phyloP scores from a whole-genome alignment of 1,139 yeast species.

The Lodderomyces beijingensis region DNA sequence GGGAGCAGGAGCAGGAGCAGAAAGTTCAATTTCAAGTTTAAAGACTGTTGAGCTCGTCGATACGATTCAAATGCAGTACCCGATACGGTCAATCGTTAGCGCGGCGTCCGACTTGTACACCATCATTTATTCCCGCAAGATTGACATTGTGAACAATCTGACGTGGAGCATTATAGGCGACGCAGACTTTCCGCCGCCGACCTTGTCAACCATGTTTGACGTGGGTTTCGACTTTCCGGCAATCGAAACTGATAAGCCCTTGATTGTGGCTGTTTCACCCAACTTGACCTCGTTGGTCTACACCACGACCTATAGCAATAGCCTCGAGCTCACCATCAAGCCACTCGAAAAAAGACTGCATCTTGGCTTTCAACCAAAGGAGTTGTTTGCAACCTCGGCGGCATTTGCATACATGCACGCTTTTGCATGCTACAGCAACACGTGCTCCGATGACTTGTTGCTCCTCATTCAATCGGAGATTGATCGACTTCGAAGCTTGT shows the following conservation, averaged over 20 bases:
- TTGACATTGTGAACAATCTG: constrained; percentile 40
- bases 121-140: constrained; percentile 24
- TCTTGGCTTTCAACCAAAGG: constrained; percentile 21
- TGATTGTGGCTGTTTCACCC: constrained; percentile 51
- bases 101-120: constrained; percentile 23
- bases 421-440: constrained; percentile 59
- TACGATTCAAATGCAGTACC: constrained; percentile 19
- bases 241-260: constrained; percentile 21
- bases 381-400: constrained; percentile 44
- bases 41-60: constrained; percentile 21
- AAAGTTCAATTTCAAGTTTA: constrained; percentile 11
- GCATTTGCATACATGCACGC: constrained; percentile 67
- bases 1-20: constrained; percentile 11
- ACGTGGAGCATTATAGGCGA: constrained; percentile 22
- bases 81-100: constrained; percentile 18
- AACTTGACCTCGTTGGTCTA: constrained; percentile 49
- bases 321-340: constrained; percentile 20
- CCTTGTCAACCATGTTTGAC: constrained; percentile 48
- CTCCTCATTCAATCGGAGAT: constrained; percentile 50
- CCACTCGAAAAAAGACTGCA: constrained; percentile 24
- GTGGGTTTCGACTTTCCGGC: constrained; percentile 52
- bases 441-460: constrained; percentile 64
- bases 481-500: constrained; percentile 19
- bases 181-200: constrained; percentile 19
- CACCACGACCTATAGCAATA: constrained; percentile 20